These are phyloP conservation scores for Russula sp. DNA, from an alignment of 768 basidiomycete genomes.

Conservation along the genomic window DNA sequence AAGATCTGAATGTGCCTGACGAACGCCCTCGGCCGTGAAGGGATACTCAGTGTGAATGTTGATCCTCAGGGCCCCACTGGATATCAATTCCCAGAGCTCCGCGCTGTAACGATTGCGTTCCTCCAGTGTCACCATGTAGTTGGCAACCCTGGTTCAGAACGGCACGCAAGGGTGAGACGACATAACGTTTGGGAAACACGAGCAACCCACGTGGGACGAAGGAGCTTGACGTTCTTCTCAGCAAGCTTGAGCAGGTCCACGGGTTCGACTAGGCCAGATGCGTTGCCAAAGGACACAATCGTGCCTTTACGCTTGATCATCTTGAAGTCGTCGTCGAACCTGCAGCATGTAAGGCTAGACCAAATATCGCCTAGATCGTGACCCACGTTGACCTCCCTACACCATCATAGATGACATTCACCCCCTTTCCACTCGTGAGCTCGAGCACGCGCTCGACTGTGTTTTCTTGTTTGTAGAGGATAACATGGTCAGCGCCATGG, in stretches of 20 bases:
- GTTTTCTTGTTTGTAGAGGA: conserved; percentile 72
- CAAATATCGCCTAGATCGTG: conserved; percentile 5
- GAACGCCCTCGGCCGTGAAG: conserved; percentile 75
- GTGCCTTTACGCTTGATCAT: conserved; percentile 84
- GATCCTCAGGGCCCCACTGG: conserved; percentile 55
- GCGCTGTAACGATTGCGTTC: conserved; percentile 64
- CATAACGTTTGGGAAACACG: neutral
- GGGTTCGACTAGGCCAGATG: conserved; percentile 77
- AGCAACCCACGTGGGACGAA: conserved; percentile 63
- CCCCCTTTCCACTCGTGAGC: conserved; percentile 72
- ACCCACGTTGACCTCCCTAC: conserved; percentile 91
- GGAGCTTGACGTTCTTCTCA: conserved; percentile 75
- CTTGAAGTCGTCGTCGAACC: conserved; percentile 78
- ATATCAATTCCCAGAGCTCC: conserved; percentile 58
- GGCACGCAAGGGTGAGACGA: neutral
- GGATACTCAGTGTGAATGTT: conserved; percentile 72
- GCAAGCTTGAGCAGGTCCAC: conserved; percentile 67
- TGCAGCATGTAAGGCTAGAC: conserved; percentile 27
- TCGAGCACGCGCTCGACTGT: conserved; percentile 68
- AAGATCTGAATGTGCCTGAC: conserved; percentile 73
- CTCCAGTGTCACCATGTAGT: conserved; percentile 68
- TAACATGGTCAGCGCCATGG: conserved; percentile 82
- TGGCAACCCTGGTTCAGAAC: conserved; percentile 45
- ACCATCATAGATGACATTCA: conserved; percentile 87
- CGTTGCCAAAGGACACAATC: conserved; percentile 86